These are phyloP conservation scores for Penicillium macrosclerotiorum DNA, from an alignment of 495 filamentous ascomycete genomes.

Conservation along the genomic window DNA sequence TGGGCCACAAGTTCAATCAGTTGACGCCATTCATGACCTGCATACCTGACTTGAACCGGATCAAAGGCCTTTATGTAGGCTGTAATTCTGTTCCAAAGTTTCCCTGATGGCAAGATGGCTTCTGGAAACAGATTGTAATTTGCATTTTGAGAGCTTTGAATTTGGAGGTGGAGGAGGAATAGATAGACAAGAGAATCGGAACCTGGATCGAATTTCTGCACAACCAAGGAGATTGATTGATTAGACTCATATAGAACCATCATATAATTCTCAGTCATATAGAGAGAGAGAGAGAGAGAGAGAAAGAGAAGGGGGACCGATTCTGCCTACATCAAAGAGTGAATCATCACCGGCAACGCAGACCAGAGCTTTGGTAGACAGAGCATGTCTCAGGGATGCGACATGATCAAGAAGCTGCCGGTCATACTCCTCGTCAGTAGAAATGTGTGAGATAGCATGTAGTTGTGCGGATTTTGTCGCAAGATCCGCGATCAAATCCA, in stretches of 20 bases:
- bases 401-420: constrained; percentile 28
- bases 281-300: too few species aligned
- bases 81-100: constrained; percentile 47
- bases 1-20: constrained; percentile 48
- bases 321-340: constrained; percentile 33
- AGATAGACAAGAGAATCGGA: constrained; percentile 45
- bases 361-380: constrained; percentile 16
- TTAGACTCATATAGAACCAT: too few species aligned
- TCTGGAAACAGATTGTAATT: constrained; percentile 18
- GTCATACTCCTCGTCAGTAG: constrained; percentile 28
- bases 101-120: constrained; percentile 29
- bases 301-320: too few species aligned
- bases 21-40: constrained; percentile 49
- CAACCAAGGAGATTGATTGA: neutral
- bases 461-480: constrained; percentile 13
- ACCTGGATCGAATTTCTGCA: constrained; percentile 35
- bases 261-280: too few species aligned
- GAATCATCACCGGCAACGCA: constrained; percentile 13
- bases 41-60: constrained; percentile 58
- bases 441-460: constrained; percentile 3
- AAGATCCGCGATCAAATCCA: constrained; percentile 15
- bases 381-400: constrained; percentile 19
- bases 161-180: constrained; percentile 35
- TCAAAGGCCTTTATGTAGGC: constrained; percentile 55
- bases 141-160: constrained; percentile 25